Evolutionary conservation across 257 asterid species (phyloP).

Genomic region (Coffea eugenioides): DNA sequence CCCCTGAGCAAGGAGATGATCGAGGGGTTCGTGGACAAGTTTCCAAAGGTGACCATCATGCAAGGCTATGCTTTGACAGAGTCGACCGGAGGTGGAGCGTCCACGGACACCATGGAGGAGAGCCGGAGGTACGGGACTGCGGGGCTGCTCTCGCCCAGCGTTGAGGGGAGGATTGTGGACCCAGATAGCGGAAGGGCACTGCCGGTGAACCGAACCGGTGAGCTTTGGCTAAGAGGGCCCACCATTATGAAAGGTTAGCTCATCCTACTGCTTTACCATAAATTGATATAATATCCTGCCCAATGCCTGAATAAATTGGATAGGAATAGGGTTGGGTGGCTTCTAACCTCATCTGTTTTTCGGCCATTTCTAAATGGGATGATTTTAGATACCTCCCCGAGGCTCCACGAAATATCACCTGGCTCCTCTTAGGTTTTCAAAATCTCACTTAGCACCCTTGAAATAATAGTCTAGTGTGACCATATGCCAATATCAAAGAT

Average conservation of each 20-base stretch:
- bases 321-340: no score
- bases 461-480: no score
- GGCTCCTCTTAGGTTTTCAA: no score
- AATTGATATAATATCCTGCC: no score
- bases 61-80: conserved; percentile 98
- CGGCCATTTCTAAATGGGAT: no score
- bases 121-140: conserved; percentile 87
- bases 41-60: conserved; percentile 53
- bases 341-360: no score
- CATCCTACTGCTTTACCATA: no score
- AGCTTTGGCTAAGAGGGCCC: conserved; percentile 93
- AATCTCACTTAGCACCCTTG: no score
- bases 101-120: conserved; percentile 83
- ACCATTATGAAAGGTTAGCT: conserved; percentile 79
- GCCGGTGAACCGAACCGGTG: conserved; percentile 67
- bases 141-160: conserved; percentile 74
- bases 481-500: no score
- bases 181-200: conserved; percentile 59
- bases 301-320: no score
- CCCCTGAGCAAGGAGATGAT: conserved; percentile 86
- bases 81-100: conserved; percentile 74
- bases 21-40: conserved; percentile 77
- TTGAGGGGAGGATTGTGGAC: conserved; percentile 83
- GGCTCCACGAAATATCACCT: no score
- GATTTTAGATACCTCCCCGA: no score